Percentiles rank a stretch among this genome's conserved stretches.
Evolutionary conservation across 2,329 filamentous ascomycete species (phyloP).

Genomic region (Colletotrichum zoysiae): DNA sequence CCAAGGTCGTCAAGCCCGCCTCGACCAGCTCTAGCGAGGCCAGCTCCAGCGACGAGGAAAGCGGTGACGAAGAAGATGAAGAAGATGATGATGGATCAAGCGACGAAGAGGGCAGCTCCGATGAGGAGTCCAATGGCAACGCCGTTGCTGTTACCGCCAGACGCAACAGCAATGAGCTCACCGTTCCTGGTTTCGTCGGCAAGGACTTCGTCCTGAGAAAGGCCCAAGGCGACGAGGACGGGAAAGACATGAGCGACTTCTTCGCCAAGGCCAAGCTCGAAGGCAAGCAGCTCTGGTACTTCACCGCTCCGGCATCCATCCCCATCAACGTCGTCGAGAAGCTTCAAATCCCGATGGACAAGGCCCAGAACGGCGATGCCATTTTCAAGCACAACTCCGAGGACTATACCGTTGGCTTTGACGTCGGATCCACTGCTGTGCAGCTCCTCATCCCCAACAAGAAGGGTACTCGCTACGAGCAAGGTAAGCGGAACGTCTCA

Average conservation of each 20-base stretch:
- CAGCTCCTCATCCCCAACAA: slow-evolving; percentile 72
- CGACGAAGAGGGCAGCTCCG: slow-evolving; percentile 34
- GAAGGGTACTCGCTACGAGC: slow-evolving; percentile 65
- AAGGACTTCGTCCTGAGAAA: slow-evolving; percentile 68
- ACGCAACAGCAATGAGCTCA: slow-evolving; percentile 51
- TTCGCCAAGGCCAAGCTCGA: slow-evolving; percentile 70
- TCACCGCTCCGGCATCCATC: slow-evolving; percentile 77
- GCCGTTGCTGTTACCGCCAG: slow-evolving; percentile 51
- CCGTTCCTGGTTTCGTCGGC: slow-evolving; percentile 58
- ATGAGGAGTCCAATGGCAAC: slow-evolving; percentile 48
- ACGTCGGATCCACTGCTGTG: slow-evolving; percentile 65
- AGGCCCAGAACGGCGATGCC: slow-evolving; percentile 63
- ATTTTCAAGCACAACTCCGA: slow-evolving; percentile 74
- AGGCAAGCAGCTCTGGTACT: slow-evolving; percentile 85
- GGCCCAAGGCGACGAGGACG: slow-evolving; percentile 55
- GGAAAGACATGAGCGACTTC: slow-evolving; percentile 64
- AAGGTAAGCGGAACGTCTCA: slow-evolving; percentile 58
- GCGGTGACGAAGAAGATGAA: slow-evolving; percentile 44
- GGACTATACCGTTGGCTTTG: slow-evolving; percentile 71
- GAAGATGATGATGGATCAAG: slow-evolving; percentile 2
- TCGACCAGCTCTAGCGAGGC: slow-evolving; percentile 45
- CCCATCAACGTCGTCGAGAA: slow-evolving; percentile 76
- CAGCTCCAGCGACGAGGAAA: slow-evolving; percentile 47
- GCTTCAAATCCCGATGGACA: slow-evolving; percentile 70
- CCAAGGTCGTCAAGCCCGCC: slow-evolving; percentile 33